Evolutionary conservation across 179 eudicot genomes (phyloP), one percentile per base, ranked within the genome.

Genomic region (Patellifolia procumbens): DNA sequence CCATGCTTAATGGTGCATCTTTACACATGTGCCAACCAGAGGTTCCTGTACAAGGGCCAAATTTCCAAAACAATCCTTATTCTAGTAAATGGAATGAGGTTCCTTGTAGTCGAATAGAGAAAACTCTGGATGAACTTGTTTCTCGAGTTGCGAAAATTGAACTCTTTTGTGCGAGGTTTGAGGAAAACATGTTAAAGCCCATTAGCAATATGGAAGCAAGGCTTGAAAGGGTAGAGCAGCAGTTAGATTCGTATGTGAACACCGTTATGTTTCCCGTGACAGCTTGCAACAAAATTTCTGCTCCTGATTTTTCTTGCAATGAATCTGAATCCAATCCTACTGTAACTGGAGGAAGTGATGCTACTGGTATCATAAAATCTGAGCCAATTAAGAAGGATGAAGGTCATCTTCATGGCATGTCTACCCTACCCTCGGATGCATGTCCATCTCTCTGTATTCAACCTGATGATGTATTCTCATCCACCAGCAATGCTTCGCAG

Each of bases 131-230:
- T 67, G 93, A 88, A 74, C 93, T 96, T 78, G 85, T 86, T 81
- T 82, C 87, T 74, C 89, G 97, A 77, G 83, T 91, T 61, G 81
- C 88, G 64, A 86, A 87, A 76, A 84, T 94, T 68, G 99, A 96
- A 83, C 90, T 90, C 61, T 79, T 90, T 49, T 91, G 83, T 80
- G 79, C 81, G 77, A 89, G 96, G 76, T 96, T 96, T 78, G 97
- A 96, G 87, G 91, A 96, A 78, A 91, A 82, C 69, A 83, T 96
- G 89, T 51, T 93, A 74, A 90, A 86, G 78, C 99, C 99, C 67
- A 86, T 95, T 48, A 88, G 79, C 66, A 86, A 82, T 76, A 90
- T 95, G 79, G 97, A 93, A 82, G 81, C 84, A 71, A 90, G 98
- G 88, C 96, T 96, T 72, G 89, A 89, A 74, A 84, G 39, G 84